Base-by-base conservation (phyloP, 768 basidiomycete species). In the Mycena floridula region DNA sequence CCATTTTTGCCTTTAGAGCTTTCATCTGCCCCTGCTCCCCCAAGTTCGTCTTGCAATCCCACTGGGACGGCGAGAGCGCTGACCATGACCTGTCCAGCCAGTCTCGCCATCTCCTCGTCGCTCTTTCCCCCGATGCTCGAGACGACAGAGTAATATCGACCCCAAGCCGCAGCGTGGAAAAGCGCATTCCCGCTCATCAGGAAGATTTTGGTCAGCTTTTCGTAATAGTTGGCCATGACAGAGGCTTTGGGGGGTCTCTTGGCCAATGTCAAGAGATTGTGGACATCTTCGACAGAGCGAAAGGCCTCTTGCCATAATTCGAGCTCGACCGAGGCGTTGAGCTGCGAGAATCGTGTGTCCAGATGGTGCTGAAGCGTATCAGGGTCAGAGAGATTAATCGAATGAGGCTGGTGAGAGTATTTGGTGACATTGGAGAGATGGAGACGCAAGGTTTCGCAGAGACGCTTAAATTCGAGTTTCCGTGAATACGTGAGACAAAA, bases 181-280 rank as follows among this genome's bases (percentile, higher is more conserved):
- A 99, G 72, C 3, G 91, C 85, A 55, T 93, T 95, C 13, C 91
- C 89, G 48, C 87, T 90, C 73, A 93, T 95, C 56, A 94, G 74
- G 73, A 97, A 99, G 51, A 99, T 95, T 59, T 85, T 87, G 35
- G 94, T 89, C 51, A 97, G 80, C 67, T 98, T 97, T 64, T 97
- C 93, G 67, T 98, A 98, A 68, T 97, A 98, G 63, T 89, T 92
- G 47, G 92, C 91, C 94, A 98, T 97, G 92, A 97, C 95, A 11
- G 84, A 76, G 0, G 91, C 90, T 25, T 91, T 83, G 1, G 92
- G 90, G 0, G 89, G 81, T 65, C 93, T 95, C 63, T 95, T 95
- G 23, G 88, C 86, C 79, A 91, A 83, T 9, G 84, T 89, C 52
- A 99, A 80, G 26, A 98, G 77, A 56, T 93, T 92, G 69, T 98